phyloP scores from a whole-genome alignment of 208 protist genomes.

The Leishmania arabica region DNA sequence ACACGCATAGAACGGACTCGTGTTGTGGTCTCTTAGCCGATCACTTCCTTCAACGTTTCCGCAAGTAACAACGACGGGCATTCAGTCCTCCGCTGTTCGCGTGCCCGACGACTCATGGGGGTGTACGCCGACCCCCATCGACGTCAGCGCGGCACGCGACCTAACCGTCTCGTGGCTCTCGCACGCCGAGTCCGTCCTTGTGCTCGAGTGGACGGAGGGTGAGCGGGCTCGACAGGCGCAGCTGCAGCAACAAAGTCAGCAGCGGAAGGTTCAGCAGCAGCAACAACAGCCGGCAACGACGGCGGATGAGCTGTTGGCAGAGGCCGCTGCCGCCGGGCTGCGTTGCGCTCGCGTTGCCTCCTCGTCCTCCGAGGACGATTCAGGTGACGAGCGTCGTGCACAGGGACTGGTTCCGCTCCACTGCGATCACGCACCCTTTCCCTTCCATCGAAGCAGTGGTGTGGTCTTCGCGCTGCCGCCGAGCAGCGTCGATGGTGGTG shows the following conservation, averaged over 20 bases:
- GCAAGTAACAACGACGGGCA: constrained; percentile 30
- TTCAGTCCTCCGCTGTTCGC: constrained; percentile 31
- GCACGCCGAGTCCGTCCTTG: constrained; percentile 26
- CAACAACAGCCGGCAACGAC: neutral
- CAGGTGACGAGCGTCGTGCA: constrained; percentile 14
- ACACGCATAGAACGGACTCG: neutral
- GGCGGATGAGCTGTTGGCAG: neutral
- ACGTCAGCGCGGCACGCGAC: constrained; percentile 32
- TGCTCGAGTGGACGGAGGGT: constrained; percentile 24
- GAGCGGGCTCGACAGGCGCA: constrained; percentile 10
- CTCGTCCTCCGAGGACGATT: neutral
- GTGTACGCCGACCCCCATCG: constrained; percentile 35
- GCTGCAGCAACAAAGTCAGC: neutral
- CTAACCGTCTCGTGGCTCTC: constrained; percentile 35
- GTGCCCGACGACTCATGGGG: constrained; percentile 29
- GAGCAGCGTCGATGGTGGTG: neutral
- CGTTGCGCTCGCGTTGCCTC: neutral
- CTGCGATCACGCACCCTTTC: constrained; percentile 31
- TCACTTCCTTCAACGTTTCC: neutral
- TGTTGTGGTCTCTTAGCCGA: neutral
- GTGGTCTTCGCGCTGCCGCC: constrained; percentile 21
- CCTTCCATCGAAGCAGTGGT: constrained; percentile 29
- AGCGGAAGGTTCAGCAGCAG: neutral
- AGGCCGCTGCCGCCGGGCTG: constrained; percentile 14
- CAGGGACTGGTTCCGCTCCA: constrained; percentile 29